Percentiles rank a stretch among this genome's conserved stretches.
These are phyloP conservation scores for Euphorbia corollata DNA, from an alignment of 441 rosid species.

Conservation along the genomic window DNA sequence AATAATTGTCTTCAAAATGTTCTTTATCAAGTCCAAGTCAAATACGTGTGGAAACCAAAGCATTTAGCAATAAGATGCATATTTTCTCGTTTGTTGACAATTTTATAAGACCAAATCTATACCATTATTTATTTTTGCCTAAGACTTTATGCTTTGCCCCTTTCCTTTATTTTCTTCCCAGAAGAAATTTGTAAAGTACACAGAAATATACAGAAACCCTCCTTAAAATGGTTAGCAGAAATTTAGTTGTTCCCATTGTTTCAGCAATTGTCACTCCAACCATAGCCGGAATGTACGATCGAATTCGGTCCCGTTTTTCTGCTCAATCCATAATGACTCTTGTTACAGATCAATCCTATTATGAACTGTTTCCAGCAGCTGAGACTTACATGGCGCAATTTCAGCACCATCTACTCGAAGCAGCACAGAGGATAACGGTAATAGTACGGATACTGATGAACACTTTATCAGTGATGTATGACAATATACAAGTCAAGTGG, in stretches of 20 bases:
- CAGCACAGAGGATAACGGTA: neutral
- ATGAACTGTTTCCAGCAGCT: neutral
- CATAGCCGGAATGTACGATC: neutral
- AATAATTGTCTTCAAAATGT: too few species aligned
- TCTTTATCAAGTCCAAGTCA: too few species aligned
- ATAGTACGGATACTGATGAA: neutral
- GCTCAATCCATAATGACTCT: conserved; percentile 3
- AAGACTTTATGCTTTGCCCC: too few species aligned
- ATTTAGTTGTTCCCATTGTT: neutral
- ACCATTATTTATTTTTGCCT: too few species aligned
- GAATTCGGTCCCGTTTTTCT: neutral
- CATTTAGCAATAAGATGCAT: neutral
- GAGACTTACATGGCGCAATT: conserved; percentile 2
- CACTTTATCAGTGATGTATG: neutral
- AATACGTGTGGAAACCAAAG: neutral
- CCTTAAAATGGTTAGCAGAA: neutral
- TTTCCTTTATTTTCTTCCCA: neutral
- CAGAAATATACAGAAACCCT: neutral
- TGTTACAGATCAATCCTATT: conserved; percentile 6
- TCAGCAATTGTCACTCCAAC: neutral
- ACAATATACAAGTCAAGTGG: conserved; percentile 6
- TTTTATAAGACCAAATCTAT: neutral
- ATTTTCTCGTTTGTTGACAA: neutral
- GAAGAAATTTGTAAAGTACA: neutral
- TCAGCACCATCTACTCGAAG: neutral